Base-by-base conservation (phyloP, 2,329 filamentous ascomycete genomes). In the Westerdykella aurantiaca region DNA sequence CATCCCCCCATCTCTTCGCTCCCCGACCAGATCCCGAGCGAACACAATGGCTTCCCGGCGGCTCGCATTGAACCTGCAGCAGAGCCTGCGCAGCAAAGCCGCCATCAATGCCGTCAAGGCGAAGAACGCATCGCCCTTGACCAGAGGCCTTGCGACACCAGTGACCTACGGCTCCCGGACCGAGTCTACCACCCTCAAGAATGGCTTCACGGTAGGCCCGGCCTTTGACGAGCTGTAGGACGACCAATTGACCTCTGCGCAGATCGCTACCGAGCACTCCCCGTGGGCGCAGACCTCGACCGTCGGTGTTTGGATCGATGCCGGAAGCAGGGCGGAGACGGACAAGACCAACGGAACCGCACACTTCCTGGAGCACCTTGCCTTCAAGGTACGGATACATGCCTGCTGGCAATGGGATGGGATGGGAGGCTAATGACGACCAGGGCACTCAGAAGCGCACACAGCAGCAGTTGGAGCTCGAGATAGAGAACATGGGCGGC, bases 401-500 rank as follows among this genome's bases (percentile, higher is more conserved):
- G 13, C 29, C 17, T 34, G 38, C 41, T 47, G 45, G 37, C 42
- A 39, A 23, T 47, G 42, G 16, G 25, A 37, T 39, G 41, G 40
- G 42, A 43, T 18, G 39, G 43, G 41, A 49, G 23, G 56, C 64
- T 65, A 55, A 67, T 53, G 46, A 38, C 44, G 38, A 42, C 52
- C 46, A 90, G 90, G 93, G 93, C 62, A 98, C 93, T 58, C 80
- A 86, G 72, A 95, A 86, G 78, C 83, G 93, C 73, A 89, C 86
- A 55, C 93, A 98, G 75, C 86, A 94, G 70, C 93, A 98, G 77
- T 80, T 98, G 69, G 93, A 98, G 78, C 84, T 98, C 55, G 93
- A 98, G 79, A 97, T 98, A 68, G 93, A 98, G 81, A 98, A 98
- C 78, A 96, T 98, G 88, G 93, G 93, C 71, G 93, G 88, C 55